phyloP scores from a whole-genome alignment of 1,284 basidiomycete species.

The Sporisorium reilianum region DNA sequence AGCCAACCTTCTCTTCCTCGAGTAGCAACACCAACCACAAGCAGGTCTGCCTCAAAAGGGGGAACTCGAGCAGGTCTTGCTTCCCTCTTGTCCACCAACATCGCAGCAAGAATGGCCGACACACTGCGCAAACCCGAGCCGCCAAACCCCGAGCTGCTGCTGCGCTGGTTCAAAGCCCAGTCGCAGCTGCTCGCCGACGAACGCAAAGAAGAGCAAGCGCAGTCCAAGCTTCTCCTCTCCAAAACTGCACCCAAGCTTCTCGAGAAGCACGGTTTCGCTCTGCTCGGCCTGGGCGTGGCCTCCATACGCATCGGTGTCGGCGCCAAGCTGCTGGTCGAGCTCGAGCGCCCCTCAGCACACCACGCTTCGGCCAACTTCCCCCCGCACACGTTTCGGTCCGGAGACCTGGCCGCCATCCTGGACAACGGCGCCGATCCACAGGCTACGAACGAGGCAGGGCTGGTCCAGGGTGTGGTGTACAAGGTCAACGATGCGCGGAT shows the following conservation, averaged over 20 bases:
- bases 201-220: constrained; percentile 83
- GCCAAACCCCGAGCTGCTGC: constrained; percentile 49
- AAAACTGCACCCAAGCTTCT: constrained; percentile 86
- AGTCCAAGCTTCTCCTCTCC: constrained; percentile 82
- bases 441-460: constrained; percentile 23
- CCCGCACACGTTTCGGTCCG: constrained; percentile 85
- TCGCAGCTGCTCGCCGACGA: constrained; percentile 78
- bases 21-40: background rate
- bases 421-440: constrained; percentile 72
- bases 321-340: constrained; percentile 89
- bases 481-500: constrained; percentile 36
- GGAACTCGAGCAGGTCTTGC: constrained; percentile 17
- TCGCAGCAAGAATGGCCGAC: background rate
- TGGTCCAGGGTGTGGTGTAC: constrained; percentile 49
- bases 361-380: constrained; percentile 80
- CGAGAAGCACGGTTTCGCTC: constrained; percentile 85
- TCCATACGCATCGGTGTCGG: constrained; percentile 84
- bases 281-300: constrained; percentile 80
- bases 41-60: background rate
- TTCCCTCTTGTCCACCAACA: constrained; percentile 6
- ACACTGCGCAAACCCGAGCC: constrained; percentile 37
- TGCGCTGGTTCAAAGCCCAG: constrained; percentile 80
- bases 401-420: constrained; percentile 86
- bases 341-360: constrained; percentile 85
- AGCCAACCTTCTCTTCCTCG: background rate